Evolutionary conservation across 768 basidiomycete species (phyloP), one percentile per base, ranked within the genome.

Genomic region (Sporobolomyces pararoseus): DNA sequence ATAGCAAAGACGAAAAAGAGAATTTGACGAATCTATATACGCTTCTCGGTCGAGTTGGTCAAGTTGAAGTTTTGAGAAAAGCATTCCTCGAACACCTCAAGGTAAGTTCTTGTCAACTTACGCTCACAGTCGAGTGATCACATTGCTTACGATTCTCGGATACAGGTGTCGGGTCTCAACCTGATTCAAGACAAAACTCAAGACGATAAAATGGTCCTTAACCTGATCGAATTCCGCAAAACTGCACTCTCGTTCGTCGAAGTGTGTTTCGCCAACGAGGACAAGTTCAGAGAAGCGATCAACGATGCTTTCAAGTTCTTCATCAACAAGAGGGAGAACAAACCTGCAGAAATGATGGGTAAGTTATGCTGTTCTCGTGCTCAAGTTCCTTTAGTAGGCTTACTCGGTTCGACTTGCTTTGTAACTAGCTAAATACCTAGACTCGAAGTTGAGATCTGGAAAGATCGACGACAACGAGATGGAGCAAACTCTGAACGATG

Each of bases 301-400:
- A 53, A 37, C 42, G 88, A 90, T 63, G 88, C 88, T 0, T 93
- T 94, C 79, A 79, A 83, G 4, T 80, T 88, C 29, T 92, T 93
- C 82, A 87, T 87, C 78, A 83, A 84, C 3, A 85, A 88, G 50
- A 84, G 86, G 34, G 75, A 76, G 66, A 87, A 86, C 76, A 92
- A 90, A 76, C 91, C 91, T 10, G 91, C 93, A 0, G 92, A 95
- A 79, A 87, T 92, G 85, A 88, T 94, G 63, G 76, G 77, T 77
- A 2, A 29, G 42, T 29, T 12, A n/a, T n/a, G n/a, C n/a, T n/a
- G n/a, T n/a, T n/a, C n/a, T n/a, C n/a, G n/a, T n/a, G n/a, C n/a
- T n/a, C n/a, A n/a, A n/a, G n/a, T n/a, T n/a, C n/a, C n/a, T n/a
- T n/a, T n/a, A n/a, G n/a, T n/a, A n/a, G n/a, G 17, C 23, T 58